Conservation (phyloP, 495 filamentous ascomycete species). For the Articulospora tetracladia region DNA sequence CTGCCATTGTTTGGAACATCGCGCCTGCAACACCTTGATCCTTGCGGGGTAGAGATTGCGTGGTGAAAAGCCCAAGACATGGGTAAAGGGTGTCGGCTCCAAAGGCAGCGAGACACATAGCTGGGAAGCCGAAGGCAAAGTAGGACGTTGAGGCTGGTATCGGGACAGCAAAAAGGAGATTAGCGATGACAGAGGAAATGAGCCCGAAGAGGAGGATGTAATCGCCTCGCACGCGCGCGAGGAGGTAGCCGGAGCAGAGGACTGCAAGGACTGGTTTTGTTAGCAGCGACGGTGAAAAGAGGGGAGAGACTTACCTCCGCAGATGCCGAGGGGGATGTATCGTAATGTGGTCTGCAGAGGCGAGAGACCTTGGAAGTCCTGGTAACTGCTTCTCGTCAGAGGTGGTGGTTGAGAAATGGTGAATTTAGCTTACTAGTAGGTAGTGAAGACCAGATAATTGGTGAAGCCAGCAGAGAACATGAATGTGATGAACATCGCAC, state of each 20-base stretch:
- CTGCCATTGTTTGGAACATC: conserved; percentile 55
- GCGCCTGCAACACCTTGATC: conserved; percentile 60
- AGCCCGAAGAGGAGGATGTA: conserved; percentile 51
- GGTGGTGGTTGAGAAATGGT: not conserved
- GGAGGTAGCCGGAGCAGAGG: conserved; percentile 49
- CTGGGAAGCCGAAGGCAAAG: conserved; percentile 56
- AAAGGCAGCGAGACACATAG: conserved; percentile 54
- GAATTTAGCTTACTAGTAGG: conserved; percentile 35
- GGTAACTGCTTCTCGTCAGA: conserved; percentile 30
- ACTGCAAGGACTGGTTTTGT: conserved; percentile 32
- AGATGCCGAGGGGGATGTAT: conserved; percentile 56
- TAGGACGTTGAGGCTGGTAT: conserved; percentile 50
- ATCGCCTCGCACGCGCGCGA: conserved; percentile 47
- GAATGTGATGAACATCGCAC: conserved; percentile 55
- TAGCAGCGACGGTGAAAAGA: not conserved
- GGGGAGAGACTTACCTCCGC: conserved; percentile 28
- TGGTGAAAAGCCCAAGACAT: conserved; percentile 54
- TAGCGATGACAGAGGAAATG: conserved; percentile 40
- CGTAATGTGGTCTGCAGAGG: conserved; percentile 55
- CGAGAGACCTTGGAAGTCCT: conserved; percentile 51
- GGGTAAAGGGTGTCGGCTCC: conserved; percentile 59
- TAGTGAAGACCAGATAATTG: conserved; percentile 55
- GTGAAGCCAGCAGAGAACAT: conserved; percentile 59
- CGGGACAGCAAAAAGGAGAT: conserved; percentile 52
- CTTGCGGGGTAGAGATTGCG: conserved; percentile 49